Evolutionary conservation across 202 grass and related monocot genomes (phyloP).

Genomic region (Setaria viridis): DNA sequence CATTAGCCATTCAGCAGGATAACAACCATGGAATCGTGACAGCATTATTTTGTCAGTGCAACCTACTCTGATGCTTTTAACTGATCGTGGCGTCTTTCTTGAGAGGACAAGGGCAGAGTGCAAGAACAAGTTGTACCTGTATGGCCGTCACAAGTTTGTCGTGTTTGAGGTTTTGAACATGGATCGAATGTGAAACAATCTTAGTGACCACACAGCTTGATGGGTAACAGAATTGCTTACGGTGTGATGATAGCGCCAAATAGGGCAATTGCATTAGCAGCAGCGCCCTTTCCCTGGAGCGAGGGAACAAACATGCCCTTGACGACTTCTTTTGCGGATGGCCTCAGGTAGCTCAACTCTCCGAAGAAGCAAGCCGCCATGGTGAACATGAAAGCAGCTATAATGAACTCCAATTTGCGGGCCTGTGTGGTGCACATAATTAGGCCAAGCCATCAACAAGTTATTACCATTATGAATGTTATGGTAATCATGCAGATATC

Average conservation of each 20-base stretch:
- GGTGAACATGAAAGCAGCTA: conserved; percentile 66
- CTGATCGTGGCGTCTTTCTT: conserved; percentile 72
- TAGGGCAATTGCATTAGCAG: conserved; percentile 70
- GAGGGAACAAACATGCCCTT: conserved; percentile 74
- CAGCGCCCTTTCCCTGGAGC: conserved; percentile 56
- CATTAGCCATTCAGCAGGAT: conserved; percentile 12
- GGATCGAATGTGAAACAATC: not conserved
- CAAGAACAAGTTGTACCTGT: conserved; percentile 83
- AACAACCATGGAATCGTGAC: not conserved
- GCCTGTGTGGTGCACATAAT: conserved; percentile 43
- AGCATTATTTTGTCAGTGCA: not conserved
- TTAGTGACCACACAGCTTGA: not conserved
- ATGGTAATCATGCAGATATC: not conserved
- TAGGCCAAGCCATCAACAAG: not conserved
- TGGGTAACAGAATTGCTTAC: conserved; percentile 44
- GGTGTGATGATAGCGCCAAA: conserved; percentile 83
- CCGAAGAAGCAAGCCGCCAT: conserved; percentile 87
- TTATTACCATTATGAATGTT: not conserved
- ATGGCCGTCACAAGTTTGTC: not conserved
- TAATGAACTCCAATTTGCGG: conserved; percentile 68
- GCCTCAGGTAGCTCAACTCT: conserved; percentile 77
- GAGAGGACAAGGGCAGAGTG: conserved; percentile 83
- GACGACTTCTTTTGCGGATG: conserved; percentile 57
- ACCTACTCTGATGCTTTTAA: conserved; percentile 72
- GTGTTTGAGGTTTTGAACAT: not conserved